A percentile compares a stretch with the other conserved stretches of the same genome.
Evolutionary conservation across 495 filamentous ascomycete species (phyloP).

Genomic region (Astrothelium subdiscretum): DNA sequence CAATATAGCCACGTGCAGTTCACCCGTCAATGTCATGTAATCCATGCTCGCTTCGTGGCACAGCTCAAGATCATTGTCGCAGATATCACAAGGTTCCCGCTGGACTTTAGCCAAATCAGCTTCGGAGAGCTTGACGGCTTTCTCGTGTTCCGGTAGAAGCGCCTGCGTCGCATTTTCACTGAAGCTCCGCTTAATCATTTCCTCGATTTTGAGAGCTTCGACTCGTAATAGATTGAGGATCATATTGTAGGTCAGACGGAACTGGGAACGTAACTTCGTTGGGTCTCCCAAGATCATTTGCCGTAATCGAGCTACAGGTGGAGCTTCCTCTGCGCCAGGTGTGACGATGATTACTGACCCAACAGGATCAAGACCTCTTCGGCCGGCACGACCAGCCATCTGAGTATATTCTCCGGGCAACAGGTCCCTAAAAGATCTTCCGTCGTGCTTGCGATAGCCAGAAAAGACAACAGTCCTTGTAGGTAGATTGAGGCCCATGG

Average conservation of each 20-base stretch:
- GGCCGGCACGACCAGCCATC: constrained; percentile 92
- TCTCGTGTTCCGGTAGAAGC: constrained; percentile 86
- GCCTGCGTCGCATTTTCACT: constrained; percentile 98
- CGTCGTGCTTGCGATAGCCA: constrained; percentile 92
- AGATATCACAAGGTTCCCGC: constrained; percentile 69
- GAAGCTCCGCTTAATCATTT: constrained; percentile 99
- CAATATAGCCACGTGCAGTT: constrained; percentile 61
- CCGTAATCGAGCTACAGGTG: constrained; percentile 63
- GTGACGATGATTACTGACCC: constrained; percentile 89
- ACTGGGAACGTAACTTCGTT: constrained; percentile 89
- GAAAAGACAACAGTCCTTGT: constrained; percentile 97
- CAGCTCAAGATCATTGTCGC: constrained; percentile 62
- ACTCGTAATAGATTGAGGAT: constrained; percentile 92
- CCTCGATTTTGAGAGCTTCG: constrained; percentile 95
- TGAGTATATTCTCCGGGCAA: constrained; percentile 95
- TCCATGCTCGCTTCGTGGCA: constrained; percentile 75
- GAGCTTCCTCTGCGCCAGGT: constrained; percentile 74
- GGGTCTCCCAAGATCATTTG: constrained; percentile 96
- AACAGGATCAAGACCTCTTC: constrained; percentile 81
- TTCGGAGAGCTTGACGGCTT: constrained; percentile 83
- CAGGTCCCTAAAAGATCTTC: constrained; percentile 78
- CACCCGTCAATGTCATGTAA: constrained; percentile 57
- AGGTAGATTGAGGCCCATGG: constrained; percentile 93
- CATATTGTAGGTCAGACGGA: constrained; percentile 98
- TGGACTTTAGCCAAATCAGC: constrained; percentile 83